Conservation (phyloP, 148 eudicot species). For the Pharnaceum exiguum region DNA sequence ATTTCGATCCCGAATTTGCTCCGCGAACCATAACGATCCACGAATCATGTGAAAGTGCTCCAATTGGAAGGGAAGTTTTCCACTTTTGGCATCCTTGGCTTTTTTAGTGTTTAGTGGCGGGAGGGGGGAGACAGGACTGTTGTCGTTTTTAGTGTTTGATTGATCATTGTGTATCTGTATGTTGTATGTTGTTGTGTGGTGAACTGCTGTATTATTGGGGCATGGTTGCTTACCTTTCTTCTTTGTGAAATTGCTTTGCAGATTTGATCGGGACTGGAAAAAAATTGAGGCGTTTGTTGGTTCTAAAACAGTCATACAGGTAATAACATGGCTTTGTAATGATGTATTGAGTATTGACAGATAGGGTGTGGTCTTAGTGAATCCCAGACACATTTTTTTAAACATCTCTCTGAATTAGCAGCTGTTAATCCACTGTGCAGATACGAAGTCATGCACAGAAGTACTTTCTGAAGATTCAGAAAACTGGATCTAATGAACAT, state of each 20-base stretch:
- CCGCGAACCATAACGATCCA: too few species aligned
- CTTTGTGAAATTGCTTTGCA: constrained; percentile 10
- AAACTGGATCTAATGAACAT: constrained; percentile 51
- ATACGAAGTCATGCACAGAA: constrained; percentile 42
- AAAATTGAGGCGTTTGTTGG: constrained; percentile 71
- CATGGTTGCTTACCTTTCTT: not conserved
- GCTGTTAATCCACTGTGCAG: too few species aligned
- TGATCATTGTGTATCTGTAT: not conserved
- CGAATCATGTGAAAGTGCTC: too few species aligned
- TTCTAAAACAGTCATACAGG: constrained; percentile 67
- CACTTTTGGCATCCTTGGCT: too few species aligned
- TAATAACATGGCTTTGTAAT: constrained; percentile 6
- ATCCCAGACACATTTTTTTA: too few species aligned
- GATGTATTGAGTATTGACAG: too few species aligned
- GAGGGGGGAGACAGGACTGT: not conserved
- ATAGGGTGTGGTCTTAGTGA: not conserved
- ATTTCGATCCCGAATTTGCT: too few species aligned
- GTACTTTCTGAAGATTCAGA: constrained; percentile 41
- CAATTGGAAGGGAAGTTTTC: too few species aligned
- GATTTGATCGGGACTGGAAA: constrained; percentile 75
- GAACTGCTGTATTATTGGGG: not conserved
- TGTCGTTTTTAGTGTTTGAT: not conserved
- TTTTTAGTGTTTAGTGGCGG: too few species aligned
- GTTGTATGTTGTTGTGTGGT: not conserved
- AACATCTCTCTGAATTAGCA: too few species aligned